These are phyloP conservation scores for Mycena galericulata DNA, from an alignment of 768 basidiomycete species.

Conservation along the genomic window DNA sequence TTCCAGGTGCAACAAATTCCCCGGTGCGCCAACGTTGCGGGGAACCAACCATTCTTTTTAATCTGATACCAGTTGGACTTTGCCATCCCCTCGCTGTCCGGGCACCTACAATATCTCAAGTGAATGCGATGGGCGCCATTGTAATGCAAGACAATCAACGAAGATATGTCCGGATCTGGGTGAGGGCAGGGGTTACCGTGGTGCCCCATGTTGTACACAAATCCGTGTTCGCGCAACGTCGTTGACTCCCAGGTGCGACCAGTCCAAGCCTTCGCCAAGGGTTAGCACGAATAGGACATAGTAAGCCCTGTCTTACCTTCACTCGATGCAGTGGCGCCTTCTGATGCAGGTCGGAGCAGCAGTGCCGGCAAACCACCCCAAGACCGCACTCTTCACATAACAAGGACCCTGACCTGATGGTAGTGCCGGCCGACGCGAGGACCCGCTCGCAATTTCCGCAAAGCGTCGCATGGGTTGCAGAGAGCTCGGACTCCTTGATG, in stretches of 20 bases:
- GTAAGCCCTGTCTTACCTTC: background rate
- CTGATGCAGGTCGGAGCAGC: no score
- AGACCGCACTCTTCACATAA: no score
- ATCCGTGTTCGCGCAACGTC: background rate
- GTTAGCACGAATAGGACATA: no score
- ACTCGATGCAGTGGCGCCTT: background rate
- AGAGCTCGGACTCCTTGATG: background rate
- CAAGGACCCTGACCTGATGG: no score
- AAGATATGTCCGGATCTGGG: background rate
- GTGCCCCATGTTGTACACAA: constrained; percentile 1
- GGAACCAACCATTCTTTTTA: background rate
- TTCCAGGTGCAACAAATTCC: background rate
- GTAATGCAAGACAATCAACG: background rate
- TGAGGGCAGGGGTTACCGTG: background rate
- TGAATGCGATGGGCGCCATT: background rate
- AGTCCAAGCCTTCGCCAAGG: no score
- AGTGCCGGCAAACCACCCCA: no score
- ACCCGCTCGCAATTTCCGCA: background rate
- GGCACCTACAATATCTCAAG: background rate
- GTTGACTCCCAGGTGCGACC: background rate
- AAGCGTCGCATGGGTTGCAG: background rate
- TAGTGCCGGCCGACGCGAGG: no score
- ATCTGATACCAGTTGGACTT: background rate
- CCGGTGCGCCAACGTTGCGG: background rate
- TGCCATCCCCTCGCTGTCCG: background rate